Conservation (phyloP, 2,329 filamentous ascomycete species). For the Orbilia ellipsospora region DNA sequence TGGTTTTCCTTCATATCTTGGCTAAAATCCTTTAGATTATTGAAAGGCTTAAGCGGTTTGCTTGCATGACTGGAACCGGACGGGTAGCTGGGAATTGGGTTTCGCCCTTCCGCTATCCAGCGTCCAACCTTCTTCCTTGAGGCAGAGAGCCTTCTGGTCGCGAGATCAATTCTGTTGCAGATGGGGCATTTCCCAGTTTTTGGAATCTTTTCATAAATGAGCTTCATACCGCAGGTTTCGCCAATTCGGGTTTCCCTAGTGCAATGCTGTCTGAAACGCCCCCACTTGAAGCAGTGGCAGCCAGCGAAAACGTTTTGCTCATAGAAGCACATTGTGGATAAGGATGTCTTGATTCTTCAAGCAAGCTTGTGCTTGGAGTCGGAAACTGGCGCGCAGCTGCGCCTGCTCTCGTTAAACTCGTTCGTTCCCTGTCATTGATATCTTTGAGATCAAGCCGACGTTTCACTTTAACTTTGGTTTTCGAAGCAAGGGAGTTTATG, state of each 20-base stretch:
- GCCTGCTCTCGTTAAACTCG: too few relatives aligned
- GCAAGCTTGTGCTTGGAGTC: too few relatives aligned
- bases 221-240: slow-evolving; percentile 94
- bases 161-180: slow-evolving; percentile 81
- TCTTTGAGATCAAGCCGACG: too few relatives aligned
- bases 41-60: too few relatives aligned
- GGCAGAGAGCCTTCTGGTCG: slow-evolving; percentile 58
- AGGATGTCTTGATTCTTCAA: slow-evolving; percentile 39
- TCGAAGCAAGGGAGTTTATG: too few relatives aligned
- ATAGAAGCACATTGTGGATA: slow-evolving; percentile 87
- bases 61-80: too few relatives aligned
- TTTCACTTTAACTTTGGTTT: too few relatives aligned
- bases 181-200: slow-evolving; percentile 78
- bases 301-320: slow-evolving; percentile 80
- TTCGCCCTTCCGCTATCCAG: slow-evolving; percentile 59
- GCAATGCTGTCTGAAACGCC: slow-evolving; percentile 91
- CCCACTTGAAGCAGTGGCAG: slow-evolving; percentile 95
- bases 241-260: slow-evolving; percentile 94
- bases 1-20: too few relatives aligned
- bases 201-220: slow-evolving; percentile 79
- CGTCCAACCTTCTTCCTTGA: slow-evolving; percentile 59
- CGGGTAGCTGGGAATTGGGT: slow-evolving; percentile 60
- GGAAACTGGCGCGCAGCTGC: too few relatives aligned
- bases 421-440: too few relatives aligned
- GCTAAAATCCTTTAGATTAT: too few relatives aligned